Evolutionary conservation across 1,139 yeast species (phyloP), one percentile per base, ranked within the genome.

Genomic region (Kodamaea sp.): DNA sequence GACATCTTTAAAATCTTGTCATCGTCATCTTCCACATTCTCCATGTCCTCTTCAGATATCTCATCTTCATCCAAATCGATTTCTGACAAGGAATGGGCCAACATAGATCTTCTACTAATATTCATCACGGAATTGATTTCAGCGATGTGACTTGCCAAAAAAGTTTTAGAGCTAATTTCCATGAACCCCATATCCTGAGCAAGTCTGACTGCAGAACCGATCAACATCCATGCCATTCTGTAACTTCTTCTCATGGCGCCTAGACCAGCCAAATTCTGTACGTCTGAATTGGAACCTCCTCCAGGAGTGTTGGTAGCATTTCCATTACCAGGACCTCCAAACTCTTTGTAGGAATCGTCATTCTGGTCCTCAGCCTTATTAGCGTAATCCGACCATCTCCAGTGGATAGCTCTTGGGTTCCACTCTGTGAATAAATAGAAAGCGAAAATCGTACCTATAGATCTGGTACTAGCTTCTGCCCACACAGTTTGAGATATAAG

Each of bases 391-490:
- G 80, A 69, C 84, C 90, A 83, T 43, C 89, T 65, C 81, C 89
- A 84, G 57, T 89, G 96, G 42, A 89, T 88, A 5, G 96, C 96
- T 35, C 96, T 66, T 2, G 96, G 96, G 50, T 88, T 88, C 97
- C 97, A 89, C 56, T 89, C 96, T 0, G 96, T 86, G 47, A 89
- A 83, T n/a, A 90, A 63, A 30, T 89, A 62, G 53, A 89, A 87
- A 1, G 96, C 90, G 48, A 84, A 73, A 5, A 88, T 82, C 0
- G 96, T 88, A 1, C 96, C 96, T 5, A 88, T 77, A 0, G 94
- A 83, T 43, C 96, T 66, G 4, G 95, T 84, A 40, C 89, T 80
- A 0, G 96, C 95, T 55, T 87, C 96, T 1, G 95, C 96, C 96
- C 96, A 89, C 4, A 88, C 92, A 0, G 96, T 83, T 55, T 83